These are phyloP conservation scores for Thielaviopsis punctulata DNA, from an alignment of 2,329 filamentous ascomycete genomes.

Conservation along the genomic window DNA sequence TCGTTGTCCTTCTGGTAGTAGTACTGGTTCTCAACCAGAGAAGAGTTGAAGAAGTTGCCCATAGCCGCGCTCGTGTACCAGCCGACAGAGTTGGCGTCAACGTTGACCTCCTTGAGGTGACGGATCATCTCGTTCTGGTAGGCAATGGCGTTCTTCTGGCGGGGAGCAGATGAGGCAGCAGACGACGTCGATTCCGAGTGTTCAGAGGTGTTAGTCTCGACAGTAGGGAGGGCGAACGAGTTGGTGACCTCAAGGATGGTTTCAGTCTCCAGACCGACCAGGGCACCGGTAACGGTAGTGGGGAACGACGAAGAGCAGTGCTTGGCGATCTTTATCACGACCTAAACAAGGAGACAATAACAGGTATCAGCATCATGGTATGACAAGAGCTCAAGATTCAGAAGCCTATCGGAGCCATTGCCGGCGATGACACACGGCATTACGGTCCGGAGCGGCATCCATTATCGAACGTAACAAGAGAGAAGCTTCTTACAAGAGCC, in stretches of 20 bases:
- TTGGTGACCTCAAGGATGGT: slow-evolving; percentile 81
- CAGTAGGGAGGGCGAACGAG: slow-evolving; percentile 78
- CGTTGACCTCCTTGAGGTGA: slow-evolving; percentile 89
- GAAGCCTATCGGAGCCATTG: not conserved
- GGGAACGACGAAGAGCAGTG: slow-evolving; percentile 81
- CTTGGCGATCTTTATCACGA: slow-evolving; percentile 96
- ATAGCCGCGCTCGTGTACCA: slow-evolving; percentile 99
- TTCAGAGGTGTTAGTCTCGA: slow-evolving; percentile 53
- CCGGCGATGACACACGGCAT: slow-evolving; percentile 12
- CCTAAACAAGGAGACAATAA: slow-evolving; percentile 30
- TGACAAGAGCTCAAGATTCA: not conserved
- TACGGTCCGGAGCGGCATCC: slow-evolving; percentile 14
- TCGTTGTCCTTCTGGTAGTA: slow-evolving; percentile 96
- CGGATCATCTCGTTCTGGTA: slow-evolving; percentile 98
- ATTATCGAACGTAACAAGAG: slow-evolving; percentile 20
- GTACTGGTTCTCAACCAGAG: slow-evolving; percentile 94
- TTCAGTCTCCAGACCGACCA: slow-evolving; percentile 84
- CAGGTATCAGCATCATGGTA: not conserved
- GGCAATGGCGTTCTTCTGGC: slow-evolving; percentile 71
- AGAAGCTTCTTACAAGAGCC: slow-evolving; percentile 54
- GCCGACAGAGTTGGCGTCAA: slow-evolving; percentile 92
- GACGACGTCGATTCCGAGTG: slow-evolving; percentile 59
- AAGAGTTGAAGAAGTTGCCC: slow-evolving; percentile 92
- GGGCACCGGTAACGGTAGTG: slow-evolving; percentile 70
- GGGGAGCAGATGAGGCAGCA: slow-evolving; percentile 71